Conservation (phyloP, 129 eudicot genomes). For the Escallonia herrerae region DNA sequence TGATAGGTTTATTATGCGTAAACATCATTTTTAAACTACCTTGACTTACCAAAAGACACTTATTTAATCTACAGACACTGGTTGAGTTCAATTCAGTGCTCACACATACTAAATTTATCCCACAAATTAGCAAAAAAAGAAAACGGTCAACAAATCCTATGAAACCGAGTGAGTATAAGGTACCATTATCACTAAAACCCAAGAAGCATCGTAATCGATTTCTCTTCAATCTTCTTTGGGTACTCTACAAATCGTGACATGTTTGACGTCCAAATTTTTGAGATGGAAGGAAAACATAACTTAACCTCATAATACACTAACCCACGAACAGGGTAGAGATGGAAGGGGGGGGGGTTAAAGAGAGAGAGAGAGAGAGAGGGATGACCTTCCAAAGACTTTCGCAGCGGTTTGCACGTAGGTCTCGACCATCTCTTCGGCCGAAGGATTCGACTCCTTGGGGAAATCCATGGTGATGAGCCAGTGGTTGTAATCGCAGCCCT, state of each 20-base stretch:
- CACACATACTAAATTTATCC: no score
- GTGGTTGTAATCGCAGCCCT: constrained; percentile 91
- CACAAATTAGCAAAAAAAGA: no score
- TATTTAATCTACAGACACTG: no score
- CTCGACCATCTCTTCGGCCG: constrained; percentile 65
- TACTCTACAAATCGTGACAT: background rate
- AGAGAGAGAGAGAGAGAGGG: background rate
- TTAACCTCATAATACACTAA: no score
- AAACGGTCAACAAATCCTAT: no score
- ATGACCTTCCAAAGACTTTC: constrained; percentile 77
- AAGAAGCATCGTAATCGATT: background rate
- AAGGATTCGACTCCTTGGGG: constrained; percentile 48
- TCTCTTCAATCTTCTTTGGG: background rate
- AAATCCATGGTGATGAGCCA: constrained; percentile 90
- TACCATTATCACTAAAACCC: background rate
- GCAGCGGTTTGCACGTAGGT: constrained; percentile 71
- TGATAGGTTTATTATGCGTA: no score
- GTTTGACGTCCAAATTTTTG: no score
- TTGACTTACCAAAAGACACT: no score
- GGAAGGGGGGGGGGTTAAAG: background rate
- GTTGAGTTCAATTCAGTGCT: no score
- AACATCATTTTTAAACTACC: no score
- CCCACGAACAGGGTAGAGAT: background rate
- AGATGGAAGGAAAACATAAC: background rate
- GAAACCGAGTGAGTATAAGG: background rate